Evolutionary conservation across 257 asterid species (phyloP).

Genomic region (Penstemon newberryi): DNA sequence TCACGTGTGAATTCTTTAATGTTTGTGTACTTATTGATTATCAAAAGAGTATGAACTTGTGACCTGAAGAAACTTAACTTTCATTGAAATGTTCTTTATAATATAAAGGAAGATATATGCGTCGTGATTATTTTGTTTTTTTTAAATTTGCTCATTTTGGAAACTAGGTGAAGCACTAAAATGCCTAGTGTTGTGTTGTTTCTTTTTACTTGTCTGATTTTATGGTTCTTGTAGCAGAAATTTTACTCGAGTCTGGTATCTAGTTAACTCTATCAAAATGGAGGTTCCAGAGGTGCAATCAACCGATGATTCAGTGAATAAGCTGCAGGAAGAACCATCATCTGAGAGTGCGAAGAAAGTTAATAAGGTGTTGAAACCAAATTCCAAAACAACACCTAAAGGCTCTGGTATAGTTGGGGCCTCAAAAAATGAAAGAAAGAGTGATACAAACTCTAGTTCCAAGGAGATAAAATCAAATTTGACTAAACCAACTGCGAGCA

Average conservation of each 20-base stretch:
- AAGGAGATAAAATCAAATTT: constrained; percentile 44
- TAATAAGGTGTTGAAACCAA: constrained; percentile 41
- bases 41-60: neutral
- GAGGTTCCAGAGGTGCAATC: constrained; percentile 42
- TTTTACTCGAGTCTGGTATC: constrained; percentile 13
- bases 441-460: constrained; percentile 37
- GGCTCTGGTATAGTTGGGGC: constrained; percentile 33
- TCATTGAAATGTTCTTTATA: neutral
- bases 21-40: constrained; percentile 4
- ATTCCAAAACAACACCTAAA: constrained; percentile 29
- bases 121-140: neutral
- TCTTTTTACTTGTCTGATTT: constrained; percentile 12
- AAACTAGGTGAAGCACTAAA: constrained; percentile 14
- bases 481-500: constrained; percentile 67
- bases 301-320: constrained; percentile 33
- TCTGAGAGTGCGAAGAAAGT: constrained; percentile 43
- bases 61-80: constrained; percentile 3
- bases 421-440: constrained; percentile 36
- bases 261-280: constrained; percentile 29
- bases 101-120: neutral
- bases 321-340: constrained; percentile 37
- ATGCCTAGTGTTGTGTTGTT: constrained; percentile 14
- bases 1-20: neutral
- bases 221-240: constrained; percentile 4
- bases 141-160: constrained; percentile 1